Conservation (phyloP, 2,329 filamentous ascomycete species). For the Emericellopsis cladophorae region DNA sequence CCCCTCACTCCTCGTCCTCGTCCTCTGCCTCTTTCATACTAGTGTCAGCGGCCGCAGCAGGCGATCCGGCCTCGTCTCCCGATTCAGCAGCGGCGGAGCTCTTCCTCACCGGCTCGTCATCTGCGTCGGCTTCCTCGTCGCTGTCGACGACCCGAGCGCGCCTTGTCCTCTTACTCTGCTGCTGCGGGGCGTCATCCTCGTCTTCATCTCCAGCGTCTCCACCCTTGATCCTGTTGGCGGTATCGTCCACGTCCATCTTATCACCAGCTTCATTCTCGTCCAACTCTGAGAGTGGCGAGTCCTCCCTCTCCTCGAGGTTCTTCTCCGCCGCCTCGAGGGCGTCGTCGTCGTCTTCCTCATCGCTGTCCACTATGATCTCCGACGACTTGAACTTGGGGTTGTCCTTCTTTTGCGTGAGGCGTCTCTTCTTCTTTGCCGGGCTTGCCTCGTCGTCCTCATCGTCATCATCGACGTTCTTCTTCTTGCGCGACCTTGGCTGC, state of each 20-base stretch:
- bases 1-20: constrained; percentile 10
- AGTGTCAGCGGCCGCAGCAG: constrained; percentile 16
- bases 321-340: constrained; percentile 29
- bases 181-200: constrained; percentile 30
- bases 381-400: constrained; percentile 68
- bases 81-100: not conserved
- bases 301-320: constrained; percentile 21
- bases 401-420: constrained; percentile 35
- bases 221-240: constrained; percentile 19
- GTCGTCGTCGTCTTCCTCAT: constrained; percentile 36
- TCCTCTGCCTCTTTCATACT: constrained; percentile 26
- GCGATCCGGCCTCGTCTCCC: constrained; percentile 12
- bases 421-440: constrained; percentile 49
- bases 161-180: constrained; percentile 31
- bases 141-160: constrained; percentile 40
- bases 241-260: constrained; percentile 39
- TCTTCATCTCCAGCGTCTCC: constrained; percentile 28
- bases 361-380: constrained; percentile 71
- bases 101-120: not conserved
- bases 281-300: constrained; percentile 20
- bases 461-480: constrained; percentile 31
- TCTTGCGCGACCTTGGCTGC: constrained; percentile 41
- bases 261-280: constrained; percentile 24
- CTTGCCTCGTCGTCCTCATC: constrained; percentile 27
- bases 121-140: constrained; percentile 28